Base-by-base conservation (phyloP, 2,329 filamentous ascomycete genomes). In the Alternaria dauci region DNA sequence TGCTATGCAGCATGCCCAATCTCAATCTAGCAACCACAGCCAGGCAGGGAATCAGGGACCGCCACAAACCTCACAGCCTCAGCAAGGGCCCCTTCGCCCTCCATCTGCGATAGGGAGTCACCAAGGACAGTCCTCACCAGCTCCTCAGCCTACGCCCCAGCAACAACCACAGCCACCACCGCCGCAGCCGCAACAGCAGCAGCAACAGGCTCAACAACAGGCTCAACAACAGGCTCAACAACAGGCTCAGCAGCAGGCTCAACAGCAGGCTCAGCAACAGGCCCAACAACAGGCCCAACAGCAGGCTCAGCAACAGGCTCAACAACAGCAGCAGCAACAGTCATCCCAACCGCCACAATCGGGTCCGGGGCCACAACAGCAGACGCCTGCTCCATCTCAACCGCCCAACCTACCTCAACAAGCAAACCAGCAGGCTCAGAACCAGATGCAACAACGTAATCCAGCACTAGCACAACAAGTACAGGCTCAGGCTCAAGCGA, bases 11-110 rank as follows among this genome's bases (percentile, higher is more conserved):
- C 82, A 84, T 57, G 82, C 76, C 1, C 78, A 79, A 34, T 83
- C 81, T 1, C 82, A 84, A 68, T 78, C 80, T 53, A 84, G 82
- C 61, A 83, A 84, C 58, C 81, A 80, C 52, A 80, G 82, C 32
- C 81, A 82, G 62, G 70, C 77, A 11, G 78, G 77, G 2, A 76
- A 78, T 7, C 79, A 77, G 56, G 77, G 74, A 16, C 76, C 75
- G 8, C 75, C 74, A n/a, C 68, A 71, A 32, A 73, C 73, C 28
- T 71, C 71, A 20, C 76, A 78, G 64, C 70, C 74, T 28, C 75
- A 74, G 54, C 77, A 77, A 68, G 76, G 73, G 8, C 77, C 78
- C 16, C 71, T 79, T 56, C 76, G 78, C 36, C 78, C 78, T 47
- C 76, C 71, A 32, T 79, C 76, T 6, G 74, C 76, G 9, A 78